Conservation (phyloP, 2,329 filamentous ascomycete species). For the Ustulina deusta region DNA sequence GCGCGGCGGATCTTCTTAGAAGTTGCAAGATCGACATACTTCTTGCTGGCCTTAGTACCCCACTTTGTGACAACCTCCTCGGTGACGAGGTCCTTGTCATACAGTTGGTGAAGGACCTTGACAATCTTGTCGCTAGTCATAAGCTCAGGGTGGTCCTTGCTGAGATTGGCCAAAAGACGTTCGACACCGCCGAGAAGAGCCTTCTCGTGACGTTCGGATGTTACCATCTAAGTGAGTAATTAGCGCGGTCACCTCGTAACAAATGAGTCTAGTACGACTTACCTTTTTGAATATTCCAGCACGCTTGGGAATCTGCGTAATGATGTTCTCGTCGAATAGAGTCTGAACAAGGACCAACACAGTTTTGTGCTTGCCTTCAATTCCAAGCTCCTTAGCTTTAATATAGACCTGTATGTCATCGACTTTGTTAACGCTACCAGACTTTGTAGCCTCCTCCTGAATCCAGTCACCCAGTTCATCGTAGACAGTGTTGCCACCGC, state of each 20-base stretch:
- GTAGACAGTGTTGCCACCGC: constrained; percentile 80
- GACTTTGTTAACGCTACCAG: constrained; percentile 81
- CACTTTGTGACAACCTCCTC: constrained; percentile 92
- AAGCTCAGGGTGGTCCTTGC: constrained; percentile 83
- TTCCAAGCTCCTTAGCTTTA: constrained; percentile 96
- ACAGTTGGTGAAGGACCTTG: constrained; percentile 89
- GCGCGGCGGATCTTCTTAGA: constrained; percentile 97
- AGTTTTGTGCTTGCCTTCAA: constrained; percentile 94
- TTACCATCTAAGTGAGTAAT: constrained; percentile 72
- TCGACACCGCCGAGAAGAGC: constrained; percentile 95
- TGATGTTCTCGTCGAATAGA: constrained; percentile 90
- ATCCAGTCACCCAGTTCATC: constrained; percentile 96
- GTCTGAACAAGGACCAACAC: constrained; percentile 92
- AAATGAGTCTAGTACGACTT: constrained; percentile 48
- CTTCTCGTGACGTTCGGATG: constrained; percentile 93
- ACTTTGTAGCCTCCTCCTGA: constrained; percentile 75
- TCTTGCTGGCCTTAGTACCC: constrained; percentile 97
- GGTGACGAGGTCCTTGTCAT: constrained; percentile 87
- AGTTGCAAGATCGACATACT: constrained; percentile 89
- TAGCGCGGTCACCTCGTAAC: constrained; percentile 43
- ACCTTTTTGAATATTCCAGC: constrained; percentile 90
- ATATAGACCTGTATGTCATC: constrained; percentile 92
- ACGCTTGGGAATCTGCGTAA: constrained; percentile 86
- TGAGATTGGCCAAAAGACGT: constrained; percentile 79
- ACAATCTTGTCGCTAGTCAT: constrained; percentile 75